Percentiles rank a stretch among this genome's conserved stretches.
phyloP scores from a whole-genome alignment of 768 basidiomycete genomes.

The Suillus americanus region DNA sequence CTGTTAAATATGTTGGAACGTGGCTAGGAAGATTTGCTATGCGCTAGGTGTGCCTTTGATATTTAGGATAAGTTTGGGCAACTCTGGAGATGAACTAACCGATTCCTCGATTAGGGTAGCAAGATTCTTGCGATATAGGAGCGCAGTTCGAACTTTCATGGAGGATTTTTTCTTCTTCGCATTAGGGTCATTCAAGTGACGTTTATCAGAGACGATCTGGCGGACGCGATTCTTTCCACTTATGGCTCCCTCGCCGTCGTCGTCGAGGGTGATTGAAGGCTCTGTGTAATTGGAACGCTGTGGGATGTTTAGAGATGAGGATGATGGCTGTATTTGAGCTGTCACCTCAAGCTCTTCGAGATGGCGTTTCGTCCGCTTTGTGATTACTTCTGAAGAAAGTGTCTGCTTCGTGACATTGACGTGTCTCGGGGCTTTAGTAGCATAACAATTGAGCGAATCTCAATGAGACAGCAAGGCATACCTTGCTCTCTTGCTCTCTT shows the following conservation, averaged over 20 bases:
- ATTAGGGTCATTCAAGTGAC: slow-evolving; percentile 30
- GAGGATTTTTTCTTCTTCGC: slow-evolving; percentile 72
- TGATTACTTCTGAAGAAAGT: slow-evolving; percentile 64
- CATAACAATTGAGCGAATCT: slow-evolving; percentile 6
- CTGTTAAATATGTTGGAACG: slow-evolving; percentile 72
- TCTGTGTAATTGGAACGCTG: slow-evolving; percentile 82
- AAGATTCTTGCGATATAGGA: slow-evolving; percentile 82
- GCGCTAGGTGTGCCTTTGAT: slow-evolving; percentile 40
- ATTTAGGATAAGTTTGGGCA: not conserved
- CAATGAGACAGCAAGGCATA: slow-evolving; percentile 18
- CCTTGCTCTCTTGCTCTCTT: slow-evolving; percentile 50
- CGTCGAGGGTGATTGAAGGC: slow-evolving; percentile 43
- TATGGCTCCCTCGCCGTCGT: slow-evolving; percentile 48
- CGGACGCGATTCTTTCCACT: slow-evolving; percentile 38
- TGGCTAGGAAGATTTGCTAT: slow-evolving; percentile 51
- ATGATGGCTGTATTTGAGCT: not conserved
- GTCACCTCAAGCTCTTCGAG: slow-evolving; percentile 83
- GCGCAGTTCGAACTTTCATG: slow-evolving; percentile 76
- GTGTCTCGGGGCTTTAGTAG: slow-evolving; percentile 43
- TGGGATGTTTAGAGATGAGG: slow-evolving; percentile 10
- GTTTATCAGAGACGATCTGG: slow-evolving; percentile 3
- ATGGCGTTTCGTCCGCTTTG: slow-evolving; percentile 73
- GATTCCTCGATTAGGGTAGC: slow-evolving; percentile 75
- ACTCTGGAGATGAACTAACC: slow-evolving; percentile 43
- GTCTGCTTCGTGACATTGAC: slow-evolving; percentile 41